phyloP scores from a whole-genome alignment of 495 filamentous ascomycete genomes.

The Cudoniella acicularis region DNA sequence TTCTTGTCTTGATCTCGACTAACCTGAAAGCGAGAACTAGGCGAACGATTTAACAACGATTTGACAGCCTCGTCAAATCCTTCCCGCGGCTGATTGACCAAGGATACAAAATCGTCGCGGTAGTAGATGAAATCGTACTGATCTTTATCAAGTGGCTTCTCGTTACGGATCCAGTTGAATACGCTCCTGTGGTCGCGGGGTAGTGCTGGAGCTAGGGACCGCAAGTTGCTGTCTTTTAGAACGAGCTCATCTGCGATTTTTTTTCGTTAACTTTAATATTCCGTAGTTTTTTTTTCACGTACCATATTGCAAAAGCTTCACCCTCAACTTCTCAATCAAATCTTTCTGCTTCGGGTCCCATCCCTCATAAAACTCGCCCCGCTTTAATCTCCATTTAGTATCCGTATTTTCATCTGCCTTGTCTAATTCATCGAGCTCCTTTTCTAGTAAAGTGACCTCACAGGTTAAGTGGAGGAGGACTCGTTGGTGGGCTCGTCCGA shows the following conservation, averaged over 20 bases:
- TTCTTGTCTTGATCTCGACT: too few relatives aligned
- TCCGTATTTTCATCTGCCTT: slow-evolving; percentile 4
- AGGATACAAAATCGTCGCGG: slow-evolving; percentile 2
- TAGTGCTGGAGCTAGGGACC: not conserved
- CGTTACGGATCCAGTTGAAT: slow-evolving; percentile 1
- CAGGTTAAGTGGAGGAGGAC: slow-evolving; percentile 32
- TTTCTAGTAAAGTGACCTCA: slow-evolving; percentile 28
- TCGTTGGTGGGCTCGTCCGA: slow-evolving; percentile 27
- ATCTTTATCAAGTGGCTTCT: not conserved
- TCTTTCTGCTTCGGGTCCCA: slow-evolving; percentile 3
- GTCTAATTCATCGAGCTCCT: slow-evolving; percentile 28
- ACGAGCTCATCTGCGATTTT: slow-evolving; percentile 1
- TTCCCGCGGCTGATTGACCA: not conserved
- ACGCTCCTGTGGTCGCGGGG: not conserved
- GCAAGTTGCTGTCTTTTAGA: not conserved
- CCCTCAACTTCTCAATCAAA: not conserved
- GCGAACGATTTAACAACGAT: not conserved
- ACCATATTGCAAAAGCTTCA: slow-evolving; percentile 6
- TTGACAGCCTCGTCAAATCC: not conserved
- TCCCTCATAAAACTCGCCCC: not conserved
- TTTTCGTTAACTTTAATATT: not conserved
- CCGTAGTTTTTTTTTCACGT: not conserved
- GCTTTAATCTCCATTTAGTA: not conserved
- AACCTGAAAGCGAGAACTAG: not conserved
- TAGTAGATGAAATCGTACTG: slow-evolving; percentile 14